Base-by-base conservation (phyloP, 2,329 filamentous ascomycete genomes). In the Neonectria neomacrospora region DNA sequence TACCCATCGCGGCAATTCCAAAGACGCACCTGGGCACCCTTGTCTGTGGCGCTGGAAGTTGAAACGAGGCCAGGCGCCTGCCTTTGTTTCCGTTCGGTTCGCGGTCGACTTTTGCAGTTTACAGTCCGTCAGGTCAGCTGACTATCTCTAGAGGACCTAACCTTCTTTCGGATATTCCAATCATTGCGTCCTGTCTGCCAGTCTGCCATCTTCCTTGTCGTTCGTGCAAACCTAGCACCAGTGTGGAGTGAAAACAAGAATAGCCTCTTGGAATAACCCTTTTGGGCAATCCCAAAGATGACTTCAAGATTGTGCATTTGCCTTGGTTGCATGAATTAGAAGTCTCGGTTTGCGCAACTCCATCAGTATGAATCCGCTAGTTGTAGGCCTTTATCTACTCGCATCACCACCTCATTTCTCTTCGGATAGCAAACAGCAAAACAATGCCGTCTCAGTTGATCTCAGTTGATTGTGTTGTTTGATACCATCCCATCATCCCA, bases 231-330 rank as follows among this genome's bases (percentile, higher is more conserved):
- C 28, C 23, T n/a, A n/a, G n/a, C n/a, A n/a, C n/a, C n/a, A n/a
- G n/a, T n/a, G n/a, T n/a, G n/a, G n/a, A n/a, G n/a, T n/a, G n/a
- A n/a, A 48, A 11, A 30, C 14, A 11, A n/a, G 11, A 50, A 23
- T 10, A 30, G 6, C 6, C 5, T 58, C 8, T 52, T 58, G 55
- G 47, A 58, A 26, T 45, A 52, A 1, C 55, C 12, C 16, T 26
- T 58, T 52, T 45, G 16, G 55, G 55, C 34, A 58, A 16, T 45
- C 32, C 55, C 37, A 52, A 58, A 37, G 51, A 28, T 54, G 28
- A 45, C 37, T 6, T 28, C 26, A 34, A 11, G 14, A 32, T 8
- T 28, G 41, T 16, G 12, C 39, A 8, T 34, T 14, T 37, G 6
- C 11, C 28, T 18, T 42, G 5, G 11, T 1, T 6, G 1, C 3